These are phyloP conservation scores for Esteya vermicola DNA, from an alignment of 2,329 filamentous ascomycete genomes.

Conservation along the genomic window DNA sequence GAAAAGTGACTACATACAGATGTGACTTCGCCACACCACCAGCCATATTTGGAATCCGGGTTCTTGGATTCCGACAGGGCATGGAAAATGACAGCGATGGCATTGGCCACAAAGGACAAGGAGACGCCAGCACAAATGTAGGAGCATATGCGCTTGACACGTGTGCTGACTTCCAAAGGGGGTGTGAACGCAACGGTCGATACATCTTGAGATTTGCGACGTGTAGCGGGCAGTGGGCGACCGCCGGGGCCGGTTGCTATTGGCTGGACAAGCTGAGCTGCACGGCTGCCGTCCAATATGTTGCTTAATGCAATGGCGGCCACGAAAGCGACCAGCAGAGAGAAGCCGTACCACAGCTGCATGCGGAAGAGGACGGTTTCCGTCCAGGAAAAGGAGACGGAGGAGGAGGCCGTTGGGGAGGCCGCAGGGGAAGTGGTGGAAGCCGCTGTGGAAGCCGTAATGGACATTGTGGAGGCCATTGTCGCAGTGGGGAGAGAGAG, in stretches of 20 bases:
- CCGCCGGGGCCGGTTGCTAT: constrained; percentile 66
- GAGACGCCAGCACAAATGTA: constrained; percentile 59
- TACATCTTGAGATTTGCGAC: constrained; percentile 32
- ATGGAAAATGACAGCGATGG: constrained; percentile 58
- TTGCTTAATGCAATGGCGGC: constrained; percentile 36
- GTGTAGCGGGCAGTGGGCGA: constrained; percentile 64
- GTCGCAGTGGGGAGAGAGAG: no score
- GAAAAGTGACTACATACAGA: constrained; percentile 14
- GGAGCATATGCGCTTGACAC: constrained; percentile 58
- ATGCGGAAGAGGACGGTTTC: constrained; percentile 30
- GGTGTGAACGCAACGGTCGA: constrained; percentile 1
- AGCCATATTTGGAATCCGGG: constrained; percentile 29
- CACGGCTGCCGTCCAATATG: constrained; percentile 34
- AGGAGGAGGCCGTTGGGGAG: constrained; percentile 6
- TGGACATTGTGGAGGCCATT: no score
- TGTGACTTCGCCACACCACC: constrained; percentile 62
- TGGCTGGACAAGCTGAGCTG: constrained; percentile 30
- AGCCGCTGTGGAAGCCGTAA: no score
- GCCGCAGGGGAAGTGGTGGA: no score
- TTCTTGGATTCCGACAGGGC: constrained; percentile 47
- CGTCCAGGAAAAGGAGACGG: constrained; percentile 15
- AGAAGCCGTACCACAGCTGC: constrained; percentile 36
- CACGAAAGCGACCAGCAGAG: constrained; percentile 39
- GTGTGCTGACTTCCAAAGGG: constrained; percentile 41
- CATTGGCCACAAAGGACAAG: constrained; percentile 62